These are phyloP conservation scores for Kurtzmaniella quercitrusa DNA, from an alignment of 1,139 yeast species.

Conservation along the genomic window DNA sequence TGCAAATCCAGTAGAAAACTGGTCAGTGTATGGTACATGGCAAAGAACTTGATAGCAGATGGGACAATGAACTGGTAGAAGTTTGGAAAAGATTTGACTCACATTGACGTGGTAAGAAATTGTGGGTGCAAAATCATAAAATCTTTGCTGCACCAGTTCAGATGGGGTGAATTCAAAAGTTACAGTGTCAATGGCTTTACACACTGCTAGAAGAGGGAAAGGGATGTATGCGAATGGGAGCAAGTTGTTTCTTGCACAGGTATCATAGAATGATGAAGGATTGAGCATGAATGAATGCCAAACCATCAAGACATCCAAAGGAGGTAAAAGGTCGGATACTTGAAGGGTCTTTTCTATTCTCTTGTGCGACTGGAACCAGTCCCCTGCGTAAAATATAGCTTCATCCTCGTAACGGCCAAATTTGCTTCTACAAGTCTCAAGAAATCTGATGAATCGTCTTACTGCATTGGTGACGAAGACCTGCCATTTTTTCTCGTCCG, in stretches of 20 bases:
- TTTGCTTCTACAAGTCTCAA: slow-evolving; percentile 14
- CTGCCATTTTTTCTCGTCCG: slow-evolving; percentile 21
- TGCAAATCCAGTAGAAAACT: slow-evolving; percentile 18
- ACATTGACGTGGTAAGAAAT: not conserved
- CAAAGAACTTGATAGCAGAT: slow-evolving; percentile 12
- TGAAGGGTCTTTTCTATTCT: not conserved
- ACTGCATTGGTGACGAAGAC: slow-evolving; percentile 26
- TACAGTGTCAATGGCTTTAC: slow-evolving; percentile 17
- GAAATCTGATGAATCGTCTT: slow-evolving; percentile 25
- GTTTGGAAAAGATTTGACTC: not conserved
- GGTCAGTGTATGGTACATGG: slow-evolving; percentile 14
- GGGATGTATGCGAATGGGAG: slow-evolving; percentile 19
- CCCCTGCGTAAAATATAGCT: not conserved
- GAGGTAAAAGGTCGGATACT: slow-evolving; percentile 18
- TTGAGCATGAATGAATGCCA: slow-evolving; percentile 29
- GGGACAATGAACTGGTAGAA: slow-evolving; percentile 14
- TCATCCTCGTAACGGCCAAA: slow-evolving; percentile 1
- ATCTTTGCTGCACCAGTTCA: not conserved
- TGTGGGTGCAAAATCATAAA: not conserved
- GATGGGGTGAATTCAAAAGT: slow-evolving; percentile 17
- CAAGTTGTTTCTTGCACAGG: slow-evolving; percentile 20
- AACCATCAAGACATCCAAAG: slow-evolving; percentile 34
- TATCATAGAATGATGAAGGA: slow-evolving; percentile 22
- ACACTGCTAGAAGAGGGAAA: slow-evolving; percentile 21
- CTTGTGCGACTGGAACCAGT: not conserved